Evolutionary conservation across 1,284 basidiomycete species (phyloP), one percentile per base, ranked within the genome.

Genomic region (Austroboletus niveus): DNA sequence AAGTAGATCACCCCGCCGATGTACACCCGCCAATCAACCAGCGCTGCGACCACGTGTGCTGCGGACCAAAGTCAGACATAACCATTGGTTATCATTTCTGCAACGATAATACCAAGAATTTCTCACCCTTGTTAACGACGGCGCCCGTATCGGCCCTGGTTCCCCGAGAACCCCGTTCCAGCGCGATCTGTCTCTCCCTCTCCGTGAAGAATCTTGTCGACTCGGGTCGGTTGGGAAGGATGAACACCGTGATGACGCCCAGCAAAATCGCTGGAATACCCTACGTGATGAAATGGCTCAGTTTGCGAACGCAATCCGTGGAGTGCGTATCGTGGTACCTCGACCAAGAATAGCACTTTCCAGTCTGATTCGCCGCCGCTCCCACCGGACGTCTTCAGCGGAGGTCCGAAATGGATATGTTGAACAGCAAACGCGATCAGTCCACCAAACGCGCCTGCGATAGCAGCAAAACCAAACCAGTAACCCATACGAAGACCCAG

Each of bases 371-470:
- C 36, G 11, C 63, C 66, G 1, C 68, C 63, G 45, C 54, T 53
- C 17, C 57, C 64, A 8, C 65, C 63, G 7, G 22, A 11, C 4
- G 63, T 65, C 24, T 7, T 50, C 27, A 66, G 17, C 0, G 50
- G 51, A 0, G 57, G 57, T 15, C 64, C 66, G 42, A 40, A 69
- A 24, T 83, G 64, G 5, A 75, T 75, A 58, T 87, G 76, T 60
- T 87, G 82, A 11, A 89, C 72, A 1, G 85, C 87, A 57, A 85
- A 90, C 1, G 87, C 87, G 39, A 90, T 79, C 24, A 89, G 69
- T 17, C 88, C 87, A n/a, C 87, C 86, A 52, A 90, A 89, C 2
- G 88, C 87, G 31, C 87, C 88, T 17, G 88, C 85, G 5, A 89
- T 80, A 4, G 87, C 86, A 4, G 87, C 88, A 61, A 89, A 89